phyloP scores from a whole-genome alignment of 192 early-diverging fungal species.

The Funneliformis mosseae region DNA sequence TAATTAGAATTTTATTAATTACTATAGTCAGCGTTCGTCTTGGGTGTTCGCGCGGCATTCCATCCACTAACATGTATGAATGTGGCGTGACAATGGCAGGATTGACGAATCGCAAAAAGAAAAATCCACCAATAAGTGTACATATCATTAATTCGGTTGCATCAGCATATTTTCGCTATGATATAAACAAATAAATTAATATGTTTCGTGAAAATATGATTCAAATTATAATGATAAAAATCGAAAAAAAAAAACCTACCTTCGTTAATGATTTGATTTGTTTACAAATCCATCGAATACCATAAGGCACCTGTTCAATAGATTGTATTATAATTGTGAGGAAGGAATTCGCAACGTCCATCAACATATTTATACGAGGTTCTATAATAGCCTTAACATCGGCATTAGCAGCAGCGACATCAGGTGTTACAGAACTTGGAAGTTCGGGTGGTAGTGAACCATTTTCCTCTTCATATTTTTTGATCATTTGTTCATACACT shows the following conservation, averaged over 20 bases:
- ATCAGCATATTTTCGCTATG: constrained; percentile 83
- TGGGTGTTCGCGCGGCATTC: constrained; percentile 74
- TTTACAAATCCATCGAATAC: constrained; percentile 98
- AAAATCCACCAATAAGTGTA: constrained; percentile 96
- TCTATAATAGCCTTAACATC: constrained; percentile 84
- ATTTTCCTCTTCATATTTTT: constrained; percentile 69
- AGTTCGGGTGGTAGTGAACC: constrained; percentile 63
- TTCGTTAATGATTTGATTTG: constrained; percentile 92
- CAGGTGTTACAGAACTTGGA: constrained; percentile 77
- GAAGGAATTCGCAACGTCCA: constrained; percentile 85
- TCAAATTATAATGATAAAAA: background rate
- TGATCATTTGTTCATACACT: constrained; percentile 83
- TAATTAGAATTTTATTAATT: background rate
- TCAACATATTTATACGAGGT: constrained; percentile 79
- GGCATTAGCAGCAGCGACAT: constrained; percentile 77
- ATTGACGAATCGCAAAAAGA: constrained; percentile 95
- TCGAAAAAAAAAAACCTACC: constrained; percentile 28
- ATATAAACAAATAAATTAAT: background rate
- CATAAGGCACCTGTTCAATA: constrained; percentile 88
- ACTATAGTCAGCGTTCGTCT: constrained; percentile 90
- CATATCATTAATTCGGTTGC: constrained; percentile 86
- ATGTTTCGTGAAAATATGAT: background rate
- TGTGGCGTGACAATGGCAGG: constrained; percentile 96
- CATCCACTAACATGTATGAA: constrained; percentile 91
- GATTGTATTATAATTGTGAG: constrained; percentile 83